phyloP scores from a whole-genome alignment of 805 yeast genomes.

The Yamadazyma olivae region DNA sequence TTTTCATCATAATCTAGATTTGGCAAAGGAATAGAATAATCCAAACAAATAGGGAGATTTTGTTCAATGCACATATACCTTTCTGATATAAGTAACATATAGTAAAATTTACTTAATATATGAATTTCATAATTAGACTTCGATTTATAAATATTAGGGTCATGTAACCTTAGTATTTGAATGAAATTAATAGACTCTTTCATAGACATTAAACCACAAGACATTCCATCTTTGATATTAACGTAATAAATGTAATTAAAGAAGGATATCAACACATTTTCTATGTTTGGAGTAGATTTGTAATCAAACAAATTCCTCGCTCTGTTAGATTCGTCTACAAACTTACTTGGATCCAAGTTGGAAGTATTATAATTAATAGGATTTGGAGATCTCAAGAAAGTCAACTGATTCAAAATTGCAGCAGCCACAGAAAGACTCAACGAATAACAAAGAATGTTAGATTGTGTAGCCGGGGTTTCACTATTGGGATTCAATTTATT shows the following conservation, averaged over 20 bases:
- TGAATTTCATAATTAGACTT: conserved; percentile 24
- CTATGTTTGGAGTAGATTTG: conserved; percentile 17
- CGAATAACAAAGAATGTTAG: too few relatives aligned
- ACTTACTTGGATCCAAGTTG: conserved; percentile 6
- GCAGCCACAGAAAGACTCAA: too few relatives aligned
- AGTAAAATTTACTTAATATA: conserved; percentile 30
- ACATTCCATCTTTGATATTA: conserved; percentile 21
- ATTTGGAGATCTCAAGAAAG: conserved; percentile 9
- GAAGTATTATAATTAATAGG: conserved; percentile 13
- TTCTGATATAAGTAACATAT: conserved; percentile 32
- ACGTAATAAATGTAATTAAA: conserved; percentile 30
- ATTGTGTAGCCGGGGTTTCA: too few relatives aligned
- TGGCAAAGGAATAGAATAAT: conserved; percentile 28
- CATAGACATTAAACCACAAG: conserved; percentile 25
- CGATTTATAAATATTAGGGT: conserved; percentile 17
- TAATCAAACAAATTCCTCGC: conserved; percentile 22
- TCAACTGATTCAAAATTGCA: conserved; percentile 24
- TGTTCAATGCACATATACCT: conserved; percentile 35
- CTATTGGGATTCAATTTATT: too few relatives aligned
- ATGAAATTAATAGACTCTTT: conserved; percentile 35
- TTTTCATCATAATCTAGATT: conserved; percentile 29
- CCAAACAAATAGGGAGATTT: conserved; percentile 30
- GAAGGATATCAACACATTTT: conserved; percentile 28
- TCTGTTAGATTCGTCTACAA: conserved; percentile 20
- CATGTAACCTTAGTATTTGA: conserved; percentile 29